Evolutionary conservation across 345 rosid genomes (phyloP), one percentile per base, ranked within the genome.

Genomic region (Rhizophora apiculata): DNA sequence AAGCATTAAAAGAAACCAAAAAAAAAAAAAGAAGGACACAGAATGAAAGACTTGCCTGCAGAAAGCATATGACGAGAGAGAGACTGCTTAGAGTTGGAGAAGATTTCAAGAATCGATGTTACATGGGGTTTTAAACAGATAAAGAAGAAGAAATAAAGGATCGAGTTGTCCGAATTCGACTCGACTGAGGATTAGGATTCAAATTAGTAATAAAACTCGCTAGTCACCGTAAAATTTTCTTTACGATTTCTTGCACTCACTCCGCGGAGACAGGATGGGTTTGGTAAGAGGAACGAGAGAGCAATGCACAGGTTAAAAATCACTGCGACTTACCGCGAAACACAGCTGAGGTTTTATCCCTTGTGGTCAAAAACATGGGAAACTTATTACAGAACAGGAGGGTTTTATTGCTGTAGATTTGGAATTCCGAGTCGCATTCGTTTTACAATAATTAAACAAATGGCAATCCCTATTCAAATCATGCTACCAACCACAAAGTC

Each of bases 11-110:
- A 9, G 6, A 48, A n/a, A 24, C 8, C 31, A 22, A 29, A 20
- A 22, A 37, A 24, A 4, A 1, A 10, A 16, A 5, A 9, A 49
- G 2, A 2, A 21, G 8, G 60, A 32, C 18, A 31, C 2, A 46
- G 54, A 46, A 46, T 19, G 8, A 46, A 26, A 6, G 31, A 18
- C 51, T 48, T 71, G 78, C 82, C 84, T 72, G 36, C 37, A 72
- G 75, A 71, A 64, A 48, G 39, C 66, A 60, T 61, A 69, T 59
- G 52, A 26, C 20, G 67, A 64, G 59, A 52, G 60, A 53, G 29
- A n/a, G 60, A 56, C 22, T 56, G 60, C 18, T 15, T 22, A 56
- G 60, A 24, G 29, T 2, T 22, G 16, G 60, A 56, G 16, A 22
- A 22, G 60, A 27, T 4, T 26, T 22, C 1, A 56, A 27, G 30